Percentiles rank a stretch among this genome's conserved stretches.
Conservation (phyloP, 1,284 basidiomycete species). For the Heliocybe sulcata region DNA sequence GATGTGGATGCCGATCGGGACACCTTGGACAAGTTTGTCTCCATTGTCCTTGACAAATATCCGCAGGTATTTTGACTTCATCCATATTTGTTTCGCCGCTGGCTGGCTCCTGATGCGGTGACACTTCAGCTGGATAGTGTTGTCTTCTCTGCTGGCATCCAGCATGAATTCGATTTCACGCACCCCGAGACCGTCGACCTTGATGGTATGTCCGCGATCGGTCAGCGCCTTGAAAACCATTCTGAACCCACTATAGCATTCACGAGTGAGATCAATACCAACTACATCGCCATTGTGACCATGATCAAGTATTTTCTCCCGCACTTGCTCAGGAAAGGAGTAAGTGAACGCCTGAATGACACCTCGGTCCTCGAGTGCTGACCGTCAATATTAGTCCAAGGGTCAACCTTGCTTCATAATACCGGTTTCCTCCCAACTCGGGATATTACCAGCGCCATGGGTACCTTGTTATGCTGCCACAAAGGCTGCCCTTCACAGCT, state of each 20-base stretch:
- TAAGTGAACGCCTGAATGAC: slow-evolving; percentile 18
- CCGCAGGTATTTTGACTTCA: no score
- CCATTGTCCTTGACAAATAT: slow-evolving; percentile 31
- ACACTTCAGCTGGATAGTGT: slow-evolving; percentile 35
- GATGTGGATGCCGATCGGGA: slow-evolving; percentile 33
- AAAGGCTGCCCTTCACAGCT: slow-evolving; percentile 55
- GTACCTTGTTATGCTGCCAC: slow-evolving; percentile 49
- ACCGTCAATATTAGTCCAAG: slow-evolving; percentile 19
- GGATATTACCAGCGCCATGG: slow-evolving; percentile 32
- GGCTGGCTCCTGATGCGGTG: no score
- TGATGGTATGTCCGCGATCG: slow-evolving; percentile 25
- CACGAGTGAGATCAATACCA: slow-evolving; percentile 42
- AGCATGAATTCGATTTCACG: slow-evolving; percentile 42
- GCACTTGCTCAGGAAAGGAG: slow-evolving; percentile 46
- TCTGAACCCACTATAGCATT: slow-evolving; percentile 31
- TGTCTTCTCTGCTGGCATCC: slow-evolving; percentile 44
- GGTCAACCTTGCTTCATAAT: slow-evolving; percentile 42
- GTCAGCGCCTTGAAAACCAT: no score
- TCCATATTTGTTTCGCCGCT: no score
- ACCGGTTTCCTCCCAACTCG: slow-evolving; percentile 46
- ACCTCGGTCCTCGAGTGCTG: not conserved
- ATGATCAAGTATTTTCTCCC: slow-evolving; percentile 45
- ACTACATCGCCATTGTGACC: slow-evolving; percentile 48
- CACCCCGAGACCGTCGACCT: slow-evolving; percentile 39
- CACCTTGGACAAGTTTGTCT: slow-evolving; percentile 31